A percentile compares a stretch with the other conserved stretches of the same genome.
Conservation (phyloP, 2,329 filamentous ascomycete species). For the Colletotrichum coccodes region DNA sequence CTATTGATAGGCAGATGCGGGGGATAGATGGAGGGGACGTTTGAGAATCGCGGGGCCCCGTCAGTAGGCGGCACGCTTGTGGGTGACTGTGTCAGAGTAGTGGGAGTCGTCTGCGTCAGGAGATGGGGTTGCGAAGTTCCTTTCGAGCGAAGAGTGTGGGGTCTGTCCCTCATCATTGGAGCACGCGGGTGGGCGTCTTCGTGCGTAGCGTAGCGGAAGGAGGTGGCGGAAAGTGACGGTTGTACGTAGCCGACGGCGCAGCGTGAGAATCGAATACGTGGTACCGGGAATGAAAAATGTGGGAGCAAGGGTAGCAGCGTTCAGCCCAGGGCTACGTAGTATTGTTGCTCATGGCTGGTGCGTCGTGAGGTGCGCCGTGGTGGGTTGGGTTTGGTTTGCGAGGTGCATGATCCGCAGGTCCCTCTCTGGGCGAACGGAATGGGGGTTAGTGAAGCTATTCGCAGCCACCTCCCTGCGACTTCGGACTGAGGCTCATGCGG, state of each 20-base stretch:
- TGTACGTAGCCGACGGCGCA: slow-evolving; percentile 8
- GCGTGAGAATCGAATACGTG: neutral
- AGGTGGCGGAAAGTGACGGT: neutral
- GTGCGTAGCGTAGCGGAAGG: neutral
- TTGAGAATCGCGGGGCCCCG: slow-evolving; percentile 30
- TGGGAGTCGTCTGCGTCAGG: slow-evolving; percentile 15
- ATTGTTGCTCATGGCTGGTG: neutral
- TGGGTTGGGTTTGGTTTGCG: slow-evolving; percentile 4
- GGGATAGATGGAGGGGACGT: slow-evolving; percentile 19
- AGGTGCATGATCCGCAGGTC: slow-evolving; percentile 32
- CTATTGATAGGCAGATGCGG: slow-evolving; percentile 24
- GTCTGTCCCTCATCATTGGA: slow-evolving; percentile 5
- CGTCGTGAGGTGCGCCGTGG: neutral
- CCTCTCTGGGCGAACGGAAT: slow-evolving; percentile 32
- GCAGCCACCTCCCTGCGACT: slow-evolving; percentile 25
- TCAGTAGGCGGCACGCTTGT: slow-evolving; percentile 3
- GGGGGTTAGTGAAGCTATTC: slow-evolving; percentile 26
- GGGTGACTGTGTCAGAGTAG: slow-evolving; percentile 14
- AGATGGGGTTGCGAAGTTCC: slow-evolving; percentile 20
- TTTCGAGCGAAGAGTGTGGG: slow-evolving; percentile 33
- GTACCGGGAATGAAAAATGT: slow-evolving; percentile 1
- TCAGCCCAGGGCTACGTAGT: neutral
- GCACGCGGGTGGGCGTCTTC: neutral
- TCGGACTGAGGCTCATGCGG: slow-evolving; percentile 8
- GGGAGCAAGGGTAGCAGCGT: slow-evolving; percentile 3